Percentiles rank a stretch among this genome's conserved stretches.
Conservation (phyloP, 164 flowering plant species). For the Tetrastigma voinierianum region DNA sequence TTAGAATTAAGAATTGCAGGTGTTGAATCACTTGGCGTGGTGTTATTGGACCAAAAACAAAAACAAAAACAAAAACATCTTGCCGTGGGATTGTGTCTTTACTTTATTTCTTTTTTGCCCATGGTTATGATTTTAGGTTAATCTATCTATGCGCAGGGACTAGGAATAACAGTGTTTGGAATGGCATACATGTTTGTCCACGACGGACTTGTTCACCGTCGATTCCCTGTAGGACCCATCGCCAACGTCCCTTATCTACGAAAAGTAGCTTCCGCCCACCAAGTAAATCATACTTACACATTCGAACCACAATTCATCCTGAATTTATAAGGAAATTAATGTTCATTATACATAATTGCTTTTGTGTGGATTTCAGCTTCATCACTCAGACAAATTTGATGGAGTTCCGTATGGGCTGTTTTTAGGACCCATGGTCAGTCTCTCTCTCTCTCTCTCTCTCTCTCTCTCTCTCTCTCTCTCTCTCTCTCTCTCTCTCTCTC, state of each 20-base stretch:
- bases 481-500: not conserved
- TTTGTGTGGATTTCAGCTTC: slow-evolving; percentile 44
- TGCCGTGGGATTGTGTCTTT: not conserved
- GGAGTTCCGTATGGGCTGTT: slow-evolving; percentile 97
- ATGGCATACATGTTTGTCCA: slow-evolving; percentile 98
- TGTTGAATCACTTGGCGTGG: not conserved
- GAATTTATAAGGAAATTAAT: not conserved
- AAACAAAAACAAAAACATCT: too few species aligned
- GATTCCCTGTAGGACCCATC: slow-evolving; percentile 94
- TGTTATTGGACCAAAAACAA: too few species aligned
- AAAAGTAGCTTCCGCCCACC: slow-evolving; percentile 86
- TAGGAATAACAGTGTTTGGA: slow-evolving; percentile 89
- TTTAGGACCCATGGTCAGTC: slow-evolving; percentile 72
- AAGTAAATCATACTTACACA: slow-evolving; percentile 32
- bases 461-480: not conserved
- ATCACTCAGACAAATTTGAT: slow-evolving; percentile 77
- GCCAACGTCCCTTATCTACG: slow-evolving; percentile 82
- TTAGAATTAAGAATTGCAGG: not conserved
- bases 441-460: not conserved
- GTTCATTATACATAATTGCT: not conserved
- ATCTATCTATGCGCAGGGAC: slow-evolving; percentile 45
- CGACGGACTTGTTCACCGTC: slow-evolving; percentile 87
- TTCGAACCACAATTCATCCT: not conserved
- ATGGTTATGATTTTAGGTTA: not conserved
- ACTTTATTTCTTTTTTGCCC: not conserved